Base-by-base conservation (phyloP, 2,329 filamentous ascomycete species). In the Grosmannia huntii region DNA sequence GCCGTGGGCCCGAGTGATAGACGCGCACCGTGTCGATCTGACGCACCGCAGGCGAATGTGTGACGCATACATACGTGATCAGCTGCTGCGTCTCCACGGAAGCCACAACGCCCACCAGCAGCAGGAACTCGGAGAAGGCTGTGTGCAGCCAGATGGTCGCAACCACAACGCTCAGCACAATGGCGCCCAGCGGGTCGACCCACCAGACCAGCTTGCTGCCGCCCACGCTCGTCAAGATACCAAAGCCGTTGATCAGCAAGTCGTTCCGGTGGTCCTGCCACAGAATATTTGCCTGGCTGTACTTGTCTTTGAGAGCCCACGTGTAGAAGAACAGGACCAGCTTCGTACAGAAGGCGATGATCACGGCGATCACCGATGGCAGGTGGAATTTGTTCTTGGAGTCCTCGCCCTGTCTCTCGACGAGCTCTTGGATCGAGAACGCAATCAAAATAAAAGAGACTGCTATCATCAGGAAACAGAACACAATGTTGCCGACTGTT, bases 251-350 rank as follows among this genome's bases (percentile, higher is more conserved):
- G 79, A 99, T 90, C 66, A 96, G 78, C n/a, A 99, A 77, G 68
- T 99, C 94, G 68, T 99, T 99, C 61, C 94, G 86, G 74, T 99
- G 94, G 68, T 97, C 92, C 71, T 95, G 89, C 91, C 90, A 96
- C 16, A 97, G 76, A 68, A 96, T 96, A 59, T 87, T 82, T 62
- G 96, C 84, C 71, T 96, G 91, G 61, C 84, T 90, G 75, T 97
- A 96, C 66, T 89, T 88, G 74, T 96, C 86, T 64, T 92, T 86
- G 66, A 97, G 73, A 5, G 89, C 83, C 83, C 87, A 97, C 74
- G 94, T 97, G 75, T 96, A 97, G 28, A 95, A 65, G 71, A 96
- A 97, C 0, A 97, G 78, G 5, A 66, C 67, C 19, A 97, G 75
- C 69, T 99, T 97, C 25, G 91, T 96, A 33, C 70, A 72, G 68